Evolutionary conservation across 164 flowering plant species (phyloP).

Genomic region (Vitis rupestris): DNA sequence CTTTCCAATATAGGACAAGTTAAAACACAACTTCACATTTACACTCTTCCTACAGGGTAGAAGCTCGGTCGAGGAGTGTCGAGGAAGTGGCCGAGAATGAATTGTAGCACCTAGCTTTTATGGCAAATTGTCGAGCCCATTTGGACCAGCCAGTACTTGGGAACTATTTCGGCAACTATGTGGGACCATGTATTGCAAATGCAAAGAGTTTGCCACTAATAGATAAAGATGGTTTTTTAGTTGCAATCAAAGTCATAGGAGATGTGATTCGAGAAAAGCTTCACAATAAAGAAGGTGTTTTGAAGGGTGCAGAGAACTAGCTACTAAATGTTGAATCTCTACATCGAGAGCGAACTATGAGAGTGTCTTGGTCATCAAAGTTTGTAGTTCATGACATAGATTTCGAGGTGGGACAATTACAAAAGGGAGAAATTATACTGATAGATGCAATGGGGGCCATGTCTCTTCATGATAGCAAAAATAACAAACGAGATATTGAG

Average conservation of each 20-base stretch:
- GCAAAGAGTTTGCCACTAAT: conserved; percentile 8
- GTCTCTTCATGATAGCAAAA: conserved; percentile 28
- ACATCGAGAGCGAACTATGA: background rate
- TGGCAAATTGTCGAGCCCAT: conserved; percentile 23
- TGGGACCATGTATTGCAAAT: background rate
- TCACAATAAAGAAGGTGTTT: background rate
- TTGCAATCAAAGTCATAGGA: conserved; percentile 23
- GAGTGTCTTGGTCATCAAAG: conserved; percentile 43
- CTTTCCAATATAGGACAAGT: too few species aligned
- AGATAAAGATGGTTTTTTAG: conserved; percentile 19
- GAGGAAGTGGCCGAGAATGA: background rate
- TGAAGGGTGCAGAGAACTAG: background rate
- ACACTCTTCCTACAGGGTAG: background rate
- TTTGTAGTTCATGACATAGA: conserved; percentile 36
- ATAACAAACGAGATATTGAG: conserved; percentile 39
- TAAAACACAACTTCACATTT: too few species aligned
- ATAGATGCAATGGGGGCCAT: conserved; percentile 27
- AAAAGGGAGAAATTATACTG: conserved; percentile 30
- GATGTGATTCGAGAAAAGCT: conserved; percentile 4
- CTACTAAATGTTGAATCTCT: too few species aligned
- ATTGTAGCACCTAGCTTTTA: conserved; percentile 6
- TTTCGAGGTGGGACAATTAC: conserved; percentile 50
- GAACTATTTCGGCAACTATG: conserved; percentile 35
- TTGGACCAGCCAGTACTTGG: conserved; percentile 21
- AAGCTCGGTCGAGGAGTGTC: background rate